Evolutionary conservation across 2,329 filamentous ascomycete species (phyloP).

Genomic region (Paraphoma chrysanthemicola): DNA sequence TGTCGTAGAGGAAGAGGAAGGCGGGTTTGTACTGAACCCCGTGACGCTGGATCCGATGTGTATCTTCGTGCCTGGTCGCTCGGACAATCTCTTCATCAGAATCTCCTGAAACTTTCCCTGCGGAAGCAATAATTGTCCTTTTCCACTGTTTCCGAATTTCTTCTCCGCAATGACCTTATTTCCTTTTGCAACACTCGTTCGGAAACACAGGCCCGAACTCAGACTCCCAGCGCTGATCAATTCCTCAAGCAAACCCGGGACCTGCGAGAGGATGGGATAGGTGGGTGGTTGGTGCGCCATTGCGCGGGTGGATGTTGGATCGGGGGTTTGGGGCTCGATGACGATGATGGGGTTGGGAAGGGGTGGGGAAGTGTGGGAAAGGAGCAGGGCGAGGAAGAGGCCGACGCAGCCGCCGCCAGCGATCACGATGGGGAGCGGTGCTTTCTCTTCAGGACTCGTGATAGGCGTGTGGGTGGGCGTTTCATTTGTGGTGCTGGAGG

Average conservation of each 20-base stretch:
- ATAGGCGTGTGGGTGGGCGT: constrained; percentile 1
- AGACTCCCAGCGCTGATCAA: constrained; percentile 36
- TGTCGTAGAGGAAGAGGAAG: no score
- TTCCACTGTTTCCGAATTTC: constrained; percentile 31
- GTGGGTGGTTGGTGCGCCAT: constrained; percentile 53
- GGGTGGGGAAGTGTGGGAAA: constrained; percentile 34
- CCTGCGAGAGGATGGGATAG: constrained; percentile 47
- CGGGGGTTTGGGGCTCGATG: constrained; percentile 32
- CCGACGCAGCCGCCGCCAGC: constrained; percentile 52
- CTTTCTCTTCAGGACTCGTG: background rate
- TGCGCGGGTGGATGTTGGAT: constrained; percentile 46
- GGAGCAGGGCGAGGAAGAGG: constrained; percentile 50
- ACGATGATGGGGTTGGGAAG: constrained; percentile 46
- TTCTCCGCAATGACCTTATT: constrained; percentile 37
- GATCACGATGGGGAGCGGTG: constrained; percentile 40
- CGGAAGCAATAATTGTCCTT: constrained; percentile 34
- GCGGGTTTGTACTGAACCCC: background rate
- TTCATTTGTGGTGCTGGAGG: constrained; percentile 4
- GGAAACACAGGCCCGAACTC: constrained; percentile 36
- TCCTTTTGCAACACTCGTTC: constrained; percentile 29
- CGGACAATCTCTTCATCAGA: constrained; percentile 24
- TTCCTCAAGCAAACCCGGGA: constrained; percentile 45
- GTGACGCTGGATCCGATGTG: constrained; percentile 24
- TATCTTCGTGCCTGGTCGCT: constrained; percentile 20
- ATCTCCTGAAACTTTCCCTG: constrained; percentile 43